Conservation (phyloP, 306 rosid genomes). For the Glycine soja region DNA sequence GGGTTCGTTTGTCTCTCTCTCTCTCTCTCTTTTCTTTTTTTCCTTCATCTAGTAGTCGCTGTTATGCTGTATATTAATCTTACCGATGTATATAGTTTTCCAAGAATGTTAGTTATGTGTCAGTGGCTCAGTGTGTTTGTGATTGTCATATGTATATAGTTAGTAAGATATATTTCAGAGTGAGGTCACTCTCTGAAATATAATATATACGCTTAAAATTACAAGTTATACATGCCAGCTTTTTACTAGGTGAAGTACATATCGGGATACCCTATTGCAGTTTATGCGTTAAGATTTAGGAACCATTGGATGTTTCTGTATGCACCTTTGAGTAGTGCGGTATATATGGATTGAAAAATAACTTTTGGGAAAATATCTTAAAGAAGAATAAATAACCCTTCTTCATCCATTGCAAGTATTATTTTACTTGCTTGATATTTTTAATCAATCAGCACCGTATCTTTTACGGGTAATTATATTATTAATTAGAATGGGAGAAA, state of each 20-base stretch:
- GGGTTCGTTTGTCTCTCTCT: background rate
- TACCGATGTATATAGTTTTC: constrained; percentile 4
- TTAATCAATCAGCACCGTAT: background rate
- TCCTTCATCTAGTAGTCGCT: background rate
- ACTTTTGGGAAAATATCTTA: constrained; percentile 3
- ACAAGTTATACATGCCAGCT: constrained; percentile 34
- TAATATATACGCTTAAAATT: background rate
- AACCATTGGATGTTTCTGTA: constrained; percentile 10
- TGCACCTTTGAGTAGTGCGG: background rate
- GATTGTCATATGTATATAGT: background rate
- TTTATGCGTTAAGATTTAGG: background rate
- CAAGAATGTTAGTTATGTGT: constrained; percentile 37
- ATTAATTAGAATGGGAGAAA: background rate
- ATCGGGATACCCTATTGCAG: constrained; percentile 17
- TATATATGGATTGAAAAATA: background rate
- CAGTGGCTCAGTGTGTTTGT: background rate
- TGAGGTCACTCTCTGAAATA: constrained; percentile 40
- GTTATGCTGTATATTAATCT: background rate
- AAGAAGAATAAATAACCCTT: background rate
- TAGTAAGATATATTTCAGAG: constrained; percentile 26
- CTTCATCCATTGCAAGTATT: background rate
- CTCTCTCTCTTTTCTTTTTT: background rate
- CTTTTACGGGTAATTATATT: background rate
- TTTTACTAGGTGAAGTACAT: constrained; percentile 30
- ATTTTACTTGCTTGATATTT: background rate